Evolutionary conservation across 129 eudicot species (phyloP).

Genomic region (Arctium minus): DNA sequence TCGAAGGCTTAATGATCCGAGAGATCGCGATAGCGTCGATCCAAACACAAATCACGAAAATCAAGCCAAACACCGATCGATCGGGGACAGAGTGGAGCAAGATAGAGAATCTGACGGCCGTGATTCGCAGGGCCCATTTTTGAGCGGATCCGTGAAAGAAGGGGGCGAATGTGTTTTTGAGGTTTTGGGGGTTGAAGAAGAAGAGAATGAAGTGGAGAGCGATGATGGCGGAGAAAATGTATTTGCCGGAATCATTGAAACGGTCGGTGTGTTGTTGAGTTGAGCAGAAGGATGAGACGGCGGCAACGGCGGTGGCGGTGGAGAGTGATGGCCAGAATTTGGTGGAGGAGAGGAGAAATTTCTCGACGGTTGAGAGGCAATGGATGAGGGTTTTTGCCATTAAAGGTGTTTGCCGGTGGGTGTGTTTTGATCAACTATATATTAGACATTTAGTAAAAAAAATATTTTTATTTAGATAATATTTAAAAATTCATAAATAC

Average conservation of each 20-base stretch:
- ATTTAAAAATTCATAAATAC: too few relatives aligned
- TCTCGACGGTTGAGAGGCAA: neutral
- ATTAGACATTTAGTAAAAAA: neutral
- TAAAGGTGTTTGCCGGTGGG: neutral
- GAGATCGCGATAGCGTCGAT: constrained; percentile 11
- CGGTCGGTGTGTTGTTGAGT: neutral
- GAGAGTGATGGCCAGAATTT: constrained; percentile 26
- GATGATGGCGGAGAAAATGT: neutral
- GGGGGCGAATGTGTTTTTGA: neutral
- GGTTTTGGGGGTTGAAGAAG: constrained; percentile 2
- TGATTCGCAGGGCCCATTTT: constrained; percentile 21
- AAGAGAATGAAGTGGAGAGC: constrained; percentile 9
- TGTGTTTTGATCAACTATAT: neutral
- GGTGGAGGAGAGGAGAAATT: constrained; percentile 24
- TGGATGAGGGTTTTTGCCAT: constrained; percentile 11
- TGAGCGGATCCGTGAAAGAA: constrained; percentile 12
- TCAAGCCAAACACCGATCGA: constrained; percentile 4
- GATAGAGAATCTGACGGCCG: neutral
- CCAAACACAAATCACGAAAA: constrained; percentile 30
- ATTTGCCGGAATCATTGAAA: neutral
- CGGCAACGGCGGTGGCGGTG: neutral
- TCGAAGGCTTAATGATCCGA: constrained; percentile 15
- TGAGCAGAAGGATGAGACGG: constrained; percentile 1
- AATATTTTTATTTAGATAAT: too few relatives aligned
- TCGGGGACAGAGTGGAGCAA: constrained; percentile 1